phyloP scores from a whole-genome alignment of 768 basidiomycete genomes.

The Auriculariales sp. region DNA sequence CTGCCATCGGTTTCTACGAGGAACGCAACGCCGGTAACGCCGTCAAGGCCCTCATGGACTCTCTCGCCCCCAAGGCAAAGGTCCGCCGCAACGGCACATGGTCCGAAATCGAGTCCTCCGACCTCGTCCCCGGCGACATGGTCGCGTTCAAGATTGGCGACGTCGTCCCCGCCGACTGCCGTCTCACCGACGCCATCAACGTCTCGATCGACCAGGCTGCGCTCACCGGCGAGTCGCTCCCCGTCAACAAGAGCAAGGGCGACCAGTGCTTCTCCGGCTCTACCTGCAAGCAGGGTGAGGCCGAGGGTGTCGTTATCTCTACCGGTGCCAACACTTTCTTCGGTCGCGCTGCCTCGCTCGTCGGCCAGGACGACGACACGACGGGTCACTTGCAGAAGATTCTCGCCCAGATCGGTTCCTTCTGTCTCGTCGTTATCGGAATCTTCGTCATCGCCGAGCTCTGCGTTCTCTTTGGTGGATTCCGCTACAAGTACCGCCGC shows the following conservation, averaged over 20 bases:
- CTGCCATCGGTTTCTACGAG: constrained; percentile 95
- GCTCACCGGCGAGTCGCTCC: constrained; percentile 93
- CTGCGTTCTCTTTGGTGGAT: no score
- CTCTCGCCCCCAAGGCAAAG: constrained; percentile 93
- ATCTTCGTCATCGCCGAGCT: constrained; percentile 29
- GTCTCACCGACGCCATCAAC: constrained; percentile 92
- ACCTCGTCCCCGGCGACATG: constrained; percentile 90
- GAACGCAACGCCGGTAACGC: constrained; percentile 96
- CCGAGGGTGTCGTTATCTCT: constrained; percentile 96
- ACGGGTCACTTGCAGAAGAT: constrained; percentile 98
- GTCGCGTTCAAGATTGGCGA: constrained; percentile 98
- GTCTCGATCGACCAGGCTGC: constrained; percentile 98
- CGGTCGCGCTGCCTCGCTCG: constrained; percentile 94
- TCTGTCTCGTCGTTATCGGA: constrained; percentile 48
- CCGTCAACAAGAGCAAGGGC: constrained; percentile 78
- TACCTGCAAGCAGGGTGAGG: constrained; percentile 97
- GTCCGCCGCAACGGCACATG: constrained; percentile 77
- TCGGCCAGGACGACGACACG: constrained; percentile 94
- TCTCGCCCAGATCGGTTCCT: constrained; percentile 92
- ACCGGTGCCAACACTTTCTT: constrained; percentile 98
- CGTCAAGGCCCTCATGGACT: constrained; percentile 99
- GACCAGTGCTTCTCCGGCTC: constrained; percentile 99
- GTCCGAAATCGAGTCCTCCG: constrained; percentile 82
- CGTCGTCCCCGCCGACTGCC: constrained; percentile 94
- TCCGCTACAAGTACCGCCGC: constrained; percentile 26